Base-by-base conservation (phyloP, 2,329 filamentous ascomycete species). In the Epicoccum nigrum region DNA sequence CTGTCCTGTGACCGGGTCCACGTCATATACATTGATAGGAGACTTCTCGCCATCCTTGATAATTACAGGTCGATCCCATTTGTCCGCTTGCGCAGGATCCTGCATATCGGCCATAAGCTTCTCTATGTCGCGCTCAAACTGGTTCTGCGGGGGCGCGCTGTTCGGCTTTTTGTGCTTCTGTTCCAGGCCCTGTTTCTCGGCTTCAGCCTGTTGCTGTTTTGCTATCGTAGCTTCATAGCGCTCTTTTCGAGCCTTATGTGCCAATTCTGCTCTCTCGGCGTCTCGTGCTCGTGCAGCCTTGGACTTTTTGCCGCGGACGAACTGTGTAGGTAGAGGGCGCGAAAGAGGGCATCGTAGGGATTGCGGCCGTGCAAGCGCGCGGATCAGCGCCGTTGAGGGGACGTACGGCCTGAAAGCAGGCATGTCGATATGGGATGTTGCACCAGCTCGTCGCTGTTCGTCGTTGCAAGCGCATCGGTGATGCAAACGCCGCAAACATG, bases 1-100 rank as follows among this genome's bases (percentile, higher is more conserved):
- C 13, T 51, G 57, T 25, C 59, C 55, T 16, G 54, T 63, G 31
- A 62, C 60, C 25, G 63, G 37, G 39, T 73, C 69, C 34, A 64
- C 58, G 51, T 71, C 70, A 34, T 66, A 72, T 50, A 59, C 67
- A 25, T 56, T 56, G 15, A 72, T 63, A 25, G 38, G 50, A 6
- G 60, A 57, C 3, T 64, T 32, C 7, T 64, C 55, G n/a, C 59
- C 58, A 8, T 61, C 48, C 30, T 67, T 37, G 15, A 48, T 31
- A 2, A 34, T 12, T 6, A 20, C 38, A 1, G 34, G 32, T 13
- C 31, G 15, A 7, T 57, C 55, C 9, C 43, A 32, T 20, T 48
- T 55, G 11, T 58, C 49, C 5, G 45, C 35, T 13, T 35, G 16
- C 4, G 41, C 38, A 3, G 31, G 31, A 15, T 46, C 43, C 31